Conservation (phyloP, 2,329 filamentous ascomycete species). For the Diaporthe vexans region DNA sequence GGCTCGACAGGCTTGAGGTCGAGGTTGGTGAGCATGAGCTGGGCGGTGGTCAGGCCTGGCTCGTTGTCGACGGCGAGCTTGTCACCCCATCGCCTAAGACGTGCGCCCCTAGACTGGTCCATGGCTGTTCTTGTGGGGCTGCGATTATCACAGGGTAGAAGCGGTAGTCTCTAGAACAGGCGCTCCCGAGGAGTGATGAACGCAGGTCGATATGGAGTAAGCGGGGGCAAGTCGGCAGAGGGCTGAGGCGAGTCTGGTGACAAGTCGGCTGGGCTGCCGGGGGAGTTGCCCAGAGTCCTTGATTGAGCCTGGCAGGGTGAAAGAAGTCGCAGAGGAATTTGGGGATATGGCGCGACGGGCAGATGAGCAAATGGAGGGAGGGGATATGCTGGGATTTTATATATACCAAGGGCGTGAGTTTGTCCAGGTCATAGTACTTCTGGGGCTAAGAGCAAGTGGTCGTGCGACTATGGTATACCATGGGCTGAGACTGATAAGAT, state of each 20-base stretch:
- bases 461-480: conserved; percentile 41
- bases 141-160: neutral
- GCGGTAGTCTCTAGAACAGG: conserved; percentile 9
- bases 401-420: conserved; percentile 1
- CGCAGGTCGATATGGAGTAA: conserved; percentile 6
- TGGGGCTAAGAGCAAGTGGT: conserved; percentile 31
- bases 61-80: conserved; percentile 82
- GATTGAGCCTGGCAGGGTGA: neutral
- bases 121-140: conserved; percentile 45
- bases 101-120: conserved; percentile 52
- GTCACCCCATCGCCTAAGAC: conserved; percentile 59
- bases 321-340: neutral
- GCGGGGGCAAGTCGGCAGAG: neutral
- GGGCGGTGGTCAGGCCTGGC: conserved; percentile 80
- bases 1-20: conserved; percentile 87
- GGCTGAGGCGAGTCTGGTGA: neutral
- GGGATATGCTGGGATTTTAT: neutral
- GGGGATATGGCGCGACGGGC: neutral
- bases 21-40: conserved; percentile 90
- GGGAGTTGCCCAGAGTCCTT: neutral
- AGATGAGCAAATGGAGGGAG: neutral
- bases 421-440: conserved; percentile 18
- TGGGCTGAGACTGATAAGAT: conserved; percentile 26
- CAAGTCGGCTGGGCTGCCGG: neutral
- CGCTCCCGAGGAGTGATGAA: conserved; percentile 31